These are phyloP conservation scores for Aspergillus fumigatiaffinis DNA, from an alignment of 2,329 filamentous ascomycete species.

Conservation along the genomic window DNA sequence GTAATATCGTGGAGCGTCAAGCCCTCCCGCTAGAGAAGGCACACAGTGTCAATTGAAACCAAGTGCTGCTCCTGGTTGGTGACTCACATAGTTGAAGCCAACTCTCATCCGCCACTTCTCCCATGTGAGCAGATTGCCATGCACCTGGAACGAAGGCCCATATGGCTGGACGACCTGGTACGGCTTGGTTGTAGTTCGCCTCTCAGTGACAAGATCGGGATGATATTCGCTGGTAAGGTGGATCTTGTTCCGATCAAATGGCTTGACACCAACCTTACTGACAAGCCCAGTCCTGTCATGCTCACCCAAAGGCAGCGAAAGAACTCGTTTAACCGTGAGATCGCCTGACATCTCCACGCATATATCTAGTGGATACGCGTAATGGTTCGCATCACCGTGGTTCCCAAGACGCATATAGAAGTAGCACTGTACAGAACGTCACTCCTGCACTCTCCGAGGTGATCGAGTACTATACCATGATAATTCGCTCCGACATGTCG, in stretches of 20 bases:
- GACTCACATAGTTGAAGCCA: constrained; percentile 38
- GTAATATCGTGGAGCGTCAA: constrained; percentile 40
- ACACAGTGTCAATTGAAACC: not conserved
- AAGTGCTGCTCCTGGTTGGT: no score
- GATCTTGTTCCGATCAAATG: constrained; percentile 34
- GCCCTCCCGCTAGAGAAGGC: constrained; percentile 31
- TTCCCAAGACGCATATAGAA: constrained; percentile 41
- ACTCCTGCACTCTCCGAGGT: not conserved
- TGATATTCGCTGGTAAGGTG: constrained; percentile 37
- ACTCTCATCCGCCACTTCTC: constrained; percentile 44
- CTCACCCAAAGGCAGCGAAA: constrained; percentile 44
- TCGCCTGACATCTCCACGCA: constrained; percentile 50
- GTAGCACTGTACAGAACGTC: constrained; percentile 15
- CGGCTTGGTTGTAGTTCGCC: constrained; percentile 34
- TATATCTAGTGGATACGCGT: constrained; percentile 55
- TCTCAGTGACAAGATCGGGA: constrained; percentile 26
- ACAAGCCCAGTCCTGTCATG: constrained; percentile 19
- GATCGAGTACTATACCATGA: constrained; percentile 40
- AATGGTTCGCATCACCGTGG: constrained; percentile 52
- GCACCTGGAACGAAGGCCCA: constrained; percentile 30
- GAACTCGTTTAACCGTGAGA: constrained; percentile 48
- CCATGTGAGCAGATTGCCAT: constrained; percentile 33
- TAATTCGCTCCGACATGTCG: constrained; percentile 45
- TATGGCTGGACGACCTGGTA: constrained; percentile 36
- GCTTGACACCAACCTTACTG: constrained; percentile 13